phyloP scores from a whole-genome alignment of 2,329 filamentous ascomycete genomes.

The Kalaharituber pfeilii region DNA sequence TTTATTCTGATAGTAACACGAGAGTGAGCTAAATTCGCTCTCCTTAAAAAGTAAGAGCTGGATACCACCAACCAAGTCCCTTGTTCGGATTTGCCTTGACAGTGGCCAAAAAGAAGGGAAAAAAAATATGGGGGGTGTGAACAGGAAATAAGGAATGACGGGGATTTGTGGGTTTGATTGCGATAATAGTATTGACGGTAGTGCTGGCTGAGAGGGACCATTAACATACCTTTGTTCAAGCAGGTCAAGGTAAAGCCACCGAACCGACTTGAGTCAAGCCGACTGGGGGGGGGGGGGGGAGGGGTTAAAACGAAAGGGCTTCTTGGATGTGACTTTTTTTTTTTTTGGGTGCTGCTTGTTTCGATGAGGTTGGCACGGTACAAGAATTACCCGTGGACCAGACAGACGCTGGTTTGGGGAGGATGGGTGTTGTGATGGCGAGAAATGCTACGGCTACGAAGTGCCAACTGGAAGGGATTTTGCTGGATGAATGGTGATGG shows the following conservation, averaged over 20 bases:
- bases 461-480: background rate
- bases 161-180: background rate
- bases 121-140: too few species aligned
- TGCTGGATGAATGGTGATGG: background rate
- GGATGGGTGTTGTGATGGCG: background rate
- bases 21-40: slow-evolving; percentile 1
- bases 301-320: too few species aligned
- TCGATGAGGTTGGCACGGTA: background rate
- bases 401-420: background rate
- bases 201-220: background rate
- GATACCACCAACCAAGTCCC: background rate
- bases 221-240: background rate
- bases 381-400: background rate
- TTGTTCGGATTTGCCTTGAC: too few species aligned
- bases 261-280: background rate
- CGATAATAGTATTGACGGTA: background rate
- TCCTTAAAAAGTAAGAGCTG: background rate
- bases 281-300: too few species aligned
- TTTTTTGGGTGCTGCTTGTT: background rate
- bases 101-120: too few species aligned
- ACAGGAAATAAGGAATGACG: background rate
- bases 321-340: too few species aligned
- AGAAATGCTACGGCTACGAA: too few species aligned
- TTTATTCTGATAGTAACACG: background rate
- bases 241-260: background rate